These are phyloP conservation scores for Cordyceps cicadae DNA, from an alignment of 2,329 filamentous ascomycete species.

Conservation along the genomic window DNA sequence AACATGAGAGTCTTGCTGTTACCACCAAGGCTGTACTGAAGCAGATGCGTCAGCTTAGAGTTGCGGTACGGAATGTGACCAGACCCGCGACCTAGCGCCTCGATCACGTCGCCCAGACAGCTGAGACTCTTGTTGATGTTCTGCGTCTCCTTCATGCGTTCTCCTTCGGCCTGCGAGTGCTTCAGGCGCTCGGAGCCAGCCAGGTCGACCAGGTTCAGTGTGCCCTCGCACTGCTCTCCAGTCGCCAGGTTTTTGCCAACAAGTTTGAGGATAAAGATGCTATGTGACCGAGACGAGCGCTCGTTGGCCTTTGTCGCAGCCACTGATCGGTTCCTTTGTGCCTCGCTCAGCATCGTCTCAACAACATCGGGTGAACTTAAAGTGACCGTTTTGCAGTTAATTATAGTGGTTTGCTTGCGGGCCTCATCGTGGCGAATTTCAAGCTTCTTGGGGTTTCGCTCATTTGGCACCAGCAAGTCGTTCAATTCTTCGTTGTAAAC, in stretches of 20 bases:
- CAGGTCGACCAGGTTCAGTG: conserved; percentile 89
- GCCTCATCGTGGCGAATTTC: conserved; percentile 81
- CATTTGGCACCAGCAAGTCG: conserved; percentile 59
- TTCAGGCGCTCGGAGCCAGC: conserved; percentile 88
- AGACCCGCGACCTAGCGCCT: conserved; percentile 76
- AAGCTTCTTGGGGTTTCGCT: conserved; percentile 65
- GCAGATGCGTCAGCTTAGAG: conserved; percentile 89
- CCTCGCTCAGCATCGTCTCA: conserved; percentile 68
- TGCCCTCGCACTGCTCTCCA: conserved; percentile 80
- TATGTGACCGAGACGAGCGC: conserved; percentile 87
- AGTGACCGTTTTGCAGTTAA: conserved; percentile 67
- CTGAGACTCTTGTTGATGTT: conserved; percentile 95
- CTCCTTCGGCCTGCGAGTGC: conserved; percentile 77
- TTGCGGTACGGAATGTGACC: conserved; percentile 89
- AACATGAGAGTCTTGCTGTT: conserved; percentile 99
- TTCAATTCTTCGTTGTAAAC: conserved; percentile 98
- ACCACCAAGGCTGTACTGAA: conserved; percentile 89
- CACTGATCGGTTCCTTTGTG: conserved; percentile 79
- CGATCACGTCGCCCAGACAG: conserved; percentile 89
- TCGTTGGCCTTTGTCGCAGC: conserved; percentile 98
- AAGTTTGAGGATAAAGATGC: conserved; percentile 86
- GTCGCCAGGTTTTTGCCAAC: conserved; percentile 63
- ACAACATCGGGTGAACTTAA: conserved; percentile 76
- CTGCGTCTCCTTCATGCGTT: conserved; percentile 85
- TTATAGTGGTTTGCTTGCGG: conserved; percentile 73